phyloP scores from a whole-genome alignment of 2,329 filamentous ascomycete genomes.

The Hortaea werneckii region DNA sequence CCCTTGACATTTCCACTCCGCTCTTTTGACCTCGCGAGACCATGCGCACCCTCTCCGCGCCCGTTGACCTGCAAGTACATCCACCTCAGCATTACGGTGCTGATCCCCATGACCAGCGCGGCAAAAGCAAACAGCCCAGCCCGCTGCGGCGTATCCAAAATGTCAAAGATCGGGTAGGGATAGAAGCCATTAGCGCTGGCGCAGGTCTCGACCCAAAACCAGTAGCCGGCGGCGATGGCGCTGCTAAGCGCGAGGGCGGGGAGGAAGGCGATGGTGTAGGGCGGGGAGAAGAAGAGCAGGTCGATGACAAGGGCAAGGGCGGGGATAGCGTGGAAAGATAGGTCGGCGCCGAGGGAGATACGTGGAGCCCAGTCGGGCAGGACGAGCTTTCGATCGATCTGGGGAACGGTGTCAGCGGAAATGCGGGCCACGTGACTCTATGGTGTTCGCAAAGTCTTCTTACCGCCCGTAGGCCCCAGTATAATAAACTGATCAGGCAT shows the following conservation, averaged over 20 bases:
- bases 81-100: constrained; percentile 59
- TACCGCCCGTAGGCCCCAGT: constrained; percentile 57
- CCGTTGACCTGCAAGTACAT: constrained; percentile 60
- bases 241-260: constrained; percentile 50
- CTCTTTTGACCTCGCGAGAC: not conserved
- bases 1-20: constrained; percentile 18
- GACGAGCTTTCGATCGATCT: constrained; percentile 42
- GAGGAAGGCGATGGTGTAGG: constrained; percentile 57
- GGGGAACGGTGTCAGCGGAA: not conserved
- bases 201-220: constrained; percentile 68
- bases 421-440: not conserved
- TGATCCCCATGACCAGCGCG: constrained; percentile 60
- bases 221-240: constrained; percentile 55
- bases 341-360: constrained; percentile 43
- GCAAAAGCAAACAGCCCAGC: constrained; percentile 34
- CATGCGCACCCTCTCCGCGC: constrained; percentile 1
- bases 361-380: constrained; percentile 36
- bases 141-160: constrained; percentile 56
- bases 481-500: constrained; percentile 59
- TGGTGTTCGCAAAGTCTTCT: constrained; percentile 12
- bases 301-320: constrained; percentile 55
- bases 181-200: constrained; percentile 62
- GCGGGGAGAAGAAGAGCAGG: constrained; percentile 58
- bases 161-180: constrained; percentile 73
- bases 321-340: constrained; percentile 58